Percentiles rank a stretch among this genome's conserved stretches.
These are phyloP conservation scores for Lasiodiplodia sp. DNA, from an alignment of 2,329 filamentous ascomycete species.

Conservation along the genomic window DNA sequence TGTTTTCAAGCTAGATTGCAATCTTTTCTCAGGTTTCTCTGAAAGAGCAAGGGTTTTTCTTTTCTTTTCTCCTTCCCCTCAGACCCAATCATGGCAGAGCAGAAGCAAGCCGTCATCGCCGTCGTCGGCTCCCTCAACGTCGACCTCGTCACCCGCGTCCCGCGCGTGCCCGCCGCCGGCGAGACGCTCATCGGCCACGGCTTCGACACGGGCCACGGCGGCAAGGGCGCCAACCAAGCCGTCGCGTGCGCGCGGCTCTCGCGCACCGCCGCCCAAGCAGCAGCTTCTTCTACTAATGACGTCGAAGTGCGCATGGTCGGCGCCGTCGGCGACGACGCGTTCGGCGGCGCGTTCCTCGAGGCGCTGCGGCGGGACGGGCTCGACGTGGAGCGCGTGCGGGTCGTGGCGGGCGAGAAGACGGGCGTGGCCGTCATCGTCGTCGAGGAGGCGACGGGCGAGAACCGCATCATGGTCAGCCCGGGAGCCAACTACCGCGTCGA, in stretches of 20 bases:
- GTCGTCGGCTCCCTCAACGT: conserved; percentile 94
- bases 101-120: conserved; percentile 63
- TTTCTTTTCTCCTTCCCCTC: neutral
- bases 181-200: conserved; percentile 84
- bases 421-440: conserved; percentile 59
- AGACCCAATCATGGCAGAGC: neutral
- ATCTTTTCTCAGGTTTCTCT: neutral
- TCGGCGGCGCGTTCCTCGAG: conserved; percentile 48
- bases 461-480: conserved; percentile 56
- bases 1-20: neutral
- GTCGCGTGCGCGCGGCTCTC: conserved; percentile 87
- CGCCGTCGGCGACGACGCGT: conserved; percentile 57
- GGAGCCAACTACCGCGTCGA: conserved; percentile 55
- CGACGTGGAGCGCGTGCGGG: conserved; percentile 48
- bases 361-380: conserved; percentile 54
- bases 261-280: conserved; percentile 52
- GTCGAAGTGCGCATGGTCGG: conserved; percentile 59
- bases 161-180: conserved; percentile 81
- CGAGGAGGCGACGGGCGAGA: conserved; percentile 56
- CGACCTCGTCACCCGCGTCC: conserved; percentile 87
- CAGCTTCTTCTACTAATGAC: conserved; percentile 31
- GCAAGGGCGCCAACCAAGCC: conserved; percentile 96
- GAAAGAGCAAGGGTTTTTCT: neutral
- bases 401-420: conserved; percentile 53
- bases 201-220: conserved; percentile 83